Evolutionary conservation across 495 filamentous ascomycete species (phyloP).

Genomic region (Beverwykella pulmonaria): DNA sequence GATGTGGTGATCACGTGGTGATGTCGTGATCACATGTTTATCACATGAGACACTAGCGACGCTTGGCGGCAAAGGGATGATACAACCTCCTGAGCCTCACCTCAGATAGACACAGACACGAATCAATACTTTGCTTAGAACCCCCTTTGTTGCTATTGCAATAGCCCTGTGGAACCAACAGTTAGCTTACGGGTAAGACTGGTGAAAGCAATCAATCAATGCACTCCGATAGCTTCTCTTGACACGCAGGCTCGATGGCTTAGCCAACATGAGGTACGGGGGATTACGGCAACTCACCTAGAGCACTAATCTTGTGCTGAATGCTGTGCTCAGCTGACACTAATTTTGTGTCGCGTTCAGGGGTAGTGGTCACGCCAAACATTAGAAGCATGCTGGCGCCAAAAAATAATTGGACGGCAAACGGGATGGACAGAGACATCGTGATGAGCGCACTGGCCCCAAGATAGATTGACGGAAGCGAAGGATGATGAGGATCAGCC

Average conservation of each 20-base stretch:
- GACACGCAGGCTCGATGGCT: neutral
- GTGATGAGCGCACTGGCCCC: conserved; percentile 24
- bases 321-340: conserved; percentile 35
- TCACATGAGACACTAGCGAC: no score
- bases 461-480: conserved; percentile 6
- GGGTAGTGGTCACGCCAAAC: conserved; percentile 13
- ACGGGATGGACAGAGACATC: conserved; percentile 1
- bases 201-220: neutral
- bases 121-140: no score
- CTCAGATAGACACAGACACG: no score
- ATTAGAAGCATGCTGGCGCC: neutral
- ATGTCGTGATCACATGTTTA: no score
- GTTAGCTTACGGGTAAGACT: neutral
- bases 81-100: no score
- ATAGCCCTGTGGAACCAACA: no score
- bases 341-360: conserved; percentile 28
- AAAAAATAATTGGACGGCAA: conserved; percentile 24
- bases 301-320: conserved; percentile 3
- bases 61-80: no score
- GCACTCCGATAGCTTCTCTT: neutral
- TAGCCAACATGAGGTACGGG: neutral
- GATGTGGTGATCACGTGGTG: no score
- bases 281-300: conserved; percentile 10
- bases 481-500: conserved; percentile 14
- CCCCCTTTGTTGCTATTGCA: no score